These are phyloP conservation scores for Fusarium sp. DNA, from an alignment of 2,329 filamentous ascomycete genomes.

Conservation along the genomic window DNA sequence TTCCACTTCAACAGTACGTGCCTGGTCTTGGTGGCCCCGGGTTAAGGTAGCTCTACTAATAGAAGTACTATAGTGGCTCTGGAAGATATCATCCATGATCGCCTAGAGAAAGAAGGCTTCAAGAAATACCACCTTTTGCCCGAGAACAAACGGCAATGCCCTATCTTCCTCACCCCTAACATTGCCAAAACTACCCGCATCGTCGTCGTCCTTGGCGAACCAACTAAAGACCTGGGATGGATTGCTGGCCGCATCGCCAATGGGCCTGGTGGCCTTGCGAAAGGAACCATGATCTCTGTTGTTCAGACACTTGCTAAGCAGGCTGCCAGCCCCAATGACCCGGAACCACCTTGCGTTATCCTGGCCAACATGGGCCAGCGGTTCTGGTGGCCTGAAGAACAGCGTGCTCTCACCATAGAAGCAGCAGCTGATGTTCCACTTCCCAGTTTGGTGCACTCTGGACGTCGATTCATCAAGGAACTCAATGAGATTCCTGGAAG, in stretches of 20 bases:
- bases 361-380: conserved; percentile 82
- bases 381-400: conserved; percentile 75
- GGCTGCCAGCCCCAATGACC: conserved; percentile 46
- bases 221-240: conserved; percentile 76
- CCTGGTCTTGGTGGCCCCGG: background rate
- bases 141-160: conserved; percentile 65
- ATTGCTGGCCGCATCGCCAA: conserved; percentile 75
- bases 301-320: conserved; percentile 58
- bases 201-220: conserved; percentile 79
- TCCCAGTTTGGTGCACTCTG: conserved; percentile 68
- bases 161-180: conserved; percentile 69
- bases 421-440: conserved; percentile 69
- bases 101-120: conserved; percentile 71
- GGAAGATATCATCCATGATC: conserved; percentile 66
- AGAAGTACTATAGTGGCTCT: conserved; percentile 64
- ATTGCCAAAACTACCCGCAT: conserved; percentile 69
- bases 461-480: conserved; percentile 59
- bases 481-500: conserved; percentile 73
- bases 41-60: background rate
- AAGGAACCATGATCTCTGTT: conserved; percentile 76
- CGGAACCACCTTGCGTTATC: conserved; percentile 67
- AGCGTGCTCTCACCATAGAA: conserved; percentile 66
- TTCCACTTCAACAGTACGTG: conserved; percentile 76
- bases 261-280: conserved; percentile 71
- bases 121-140: conserved; percentile 62